Evolutionary conservation across 140 eudicot species (phyloP), one percentile per base, ranked within the genome.

Genomic region (Flaveria floridana): DNA sequence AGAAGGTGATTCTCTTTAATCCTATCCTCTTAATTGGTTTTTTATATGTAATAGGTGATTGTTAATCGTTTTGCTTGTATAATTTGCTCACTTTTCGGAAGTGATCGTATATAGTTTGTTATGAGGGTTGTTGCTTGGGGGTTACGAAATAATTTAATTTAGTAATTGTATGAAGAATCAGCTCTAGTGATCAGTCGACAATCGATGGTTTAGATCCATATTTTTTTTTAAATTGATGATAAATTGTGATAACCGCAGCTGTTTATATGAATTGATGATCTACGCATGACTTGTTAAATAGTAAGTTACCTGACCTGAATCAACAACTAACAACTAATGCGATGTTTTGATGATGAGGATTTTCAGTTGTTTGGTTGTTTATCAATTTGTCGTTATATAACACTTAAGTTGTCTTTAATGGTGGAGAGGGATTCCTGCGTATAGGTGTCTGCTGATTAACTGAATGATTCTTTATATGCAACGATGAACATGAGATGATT

Each of bases 1-100:
- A 88, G 42, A 86, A 86, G 90, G 90, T 85, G 41, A 9, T 34
- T 1, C 25, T 58, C 14, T 6, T 21, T 78, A 77, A 57, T 23
- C 44, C 39, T 25, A 3, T n/a, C 7, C 37, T 23, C 15, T 21
- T 34, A 26, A 25, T 34, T 6, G 6, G 0, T 21, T 66, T 20
- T 6, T 15, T 23, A 7, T 74, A 26, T 14, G 25, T 15, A 3
- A 44, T 56, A 25, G 64, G 42, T 67, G 6, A 56, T 1, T 37
- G 14, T 41, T 20, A 14, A 16, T 20, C 39, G 44, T 18, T 21
- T 62, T 53, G n/a, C 16, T 12, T 14, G 21, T 41, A 19, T 65
- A 75, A 30, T 72, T 58, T 72, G 8, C 30, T 16, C 9, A 6
- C 6, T 6, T 39, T 39, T 28, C 5, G 23, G 15, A 50, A 3